Conservation (phyloP, 2,329 filamentous ascomycete genomes). For the Diaporthe nobilis region DNA sequence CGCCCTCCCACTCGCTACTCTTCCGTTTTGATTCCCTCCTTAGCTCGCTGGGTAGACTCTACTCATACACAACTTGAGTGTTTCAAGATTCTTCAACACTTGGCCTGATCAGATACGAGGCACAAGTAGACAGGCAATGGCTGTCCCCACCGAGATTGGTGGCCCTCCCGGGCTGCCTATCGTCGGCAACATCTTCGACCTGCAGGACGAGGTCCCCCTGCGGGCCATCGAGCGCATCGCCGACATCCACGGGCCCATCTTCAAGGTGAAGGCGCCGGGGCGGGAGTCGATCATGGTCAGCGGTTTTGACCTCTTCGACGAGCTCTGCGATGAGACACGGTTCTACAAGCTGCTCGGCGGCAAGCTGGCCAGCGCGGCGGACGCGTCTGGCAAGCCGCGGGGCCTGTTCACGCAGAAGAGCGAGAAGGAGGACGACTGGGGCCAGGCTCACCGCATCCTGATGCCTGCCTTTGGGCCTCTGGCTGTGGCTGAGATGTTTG, state of each 20-base stretch:
- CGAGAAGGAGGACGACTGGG: conserved; percentile 72
- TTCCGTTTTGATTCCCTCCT: background rate
- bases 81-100: background rate
- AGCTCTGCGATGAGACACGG: conserved; percentile 73
- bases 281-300: conserved; percentile 37
- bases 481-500: conserved; percentile 77
- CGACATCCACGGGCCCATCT: conserved; percentile 70
- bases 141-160: background rate
- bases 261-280: conserved; percentile 40
- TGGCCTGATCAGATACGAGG: background rate
- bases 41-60: background rate
- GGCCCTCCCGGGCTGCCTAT: conserved; percentile 73
- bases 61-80: background rate
- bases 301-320: conserved; percentile 63
- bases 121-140: background rate
- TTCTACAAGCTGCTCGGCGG: conserved; percentile 70
- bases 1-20: no score
- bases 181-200: conserved; percentile 75
- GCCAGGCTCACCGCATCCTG: conserved; percentile 74
- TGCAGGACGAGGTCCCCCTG: conserved; percentile 70
- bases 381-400: conserved; percentile 66
- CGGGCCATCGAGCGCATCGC: conserved; percentile 69
- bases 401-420: conserved; percentile 71
- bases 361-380: conserved; percentile 68
- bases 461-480: conserved; percentile 80